Base-by-base conservation (phyloP, 352 stramenopile genomes). In the Pythium phragmiticola region DNA sequence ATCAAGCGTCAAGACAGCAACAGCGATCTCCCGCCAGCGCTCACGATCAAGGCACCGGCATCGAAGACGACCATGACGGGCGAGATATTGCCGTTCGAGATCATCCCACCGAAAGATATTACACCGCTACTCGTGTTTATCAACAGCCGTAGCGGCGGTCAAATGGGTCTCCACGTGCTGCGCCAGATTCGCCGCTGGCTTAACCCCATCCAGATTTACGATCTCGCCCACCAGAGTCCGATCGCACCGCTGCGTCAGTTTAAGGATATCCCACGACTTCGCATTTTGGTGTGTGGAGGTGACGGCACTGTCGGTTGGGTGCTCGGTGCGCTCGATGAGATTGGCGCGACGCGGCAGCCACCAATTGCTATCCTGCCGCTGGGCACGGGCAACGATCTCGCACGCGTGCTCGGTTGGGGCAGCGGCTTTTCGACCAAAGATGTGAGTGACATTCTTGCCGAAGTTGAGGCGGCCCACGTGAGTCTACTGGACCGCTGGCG, bases 121-220 rank as follows among this genome's bases (percentile, higher is more conserved):
- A 88, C 80, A 1, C 83, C 83, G 23, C 71, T 92, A 1, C 67
- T 92, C 28, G 92, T 98, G 12, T 98, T 99, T 74, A 97, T 99
- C 49, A 99, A 99, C 72, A 97, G 90, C 56, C 85, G 90, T 11
- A 98, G 90, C 36, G 96, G 96, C 5, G 88, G 92, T 7, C 90
- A 98, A 57, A 90, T 98, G 75, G 96, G 96, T 2, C 75, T 96
- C 12, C 77, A 98, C 37, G 76, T 99, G 19, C 84, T 98, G 36
- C 85, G 88, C 7, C 92, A 98, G 74, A 83, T 98, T 57, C 83
- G 92, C 17, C 82, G 87, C 17, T 87, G 97, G 69, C 76, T 99
- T 5, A 98, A 99, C 73, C 95, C 96, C 13, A 85, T 99, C 54
- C 96, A 99, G 78, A 76, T 99, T 14, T 97, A 96, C 72, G 96